These are phyloP conservation scores for Cadophora gregata DNA, from an alignment of 2,329 filamentous ascomycete genomes.

Conservation along the genomic window DNA sequence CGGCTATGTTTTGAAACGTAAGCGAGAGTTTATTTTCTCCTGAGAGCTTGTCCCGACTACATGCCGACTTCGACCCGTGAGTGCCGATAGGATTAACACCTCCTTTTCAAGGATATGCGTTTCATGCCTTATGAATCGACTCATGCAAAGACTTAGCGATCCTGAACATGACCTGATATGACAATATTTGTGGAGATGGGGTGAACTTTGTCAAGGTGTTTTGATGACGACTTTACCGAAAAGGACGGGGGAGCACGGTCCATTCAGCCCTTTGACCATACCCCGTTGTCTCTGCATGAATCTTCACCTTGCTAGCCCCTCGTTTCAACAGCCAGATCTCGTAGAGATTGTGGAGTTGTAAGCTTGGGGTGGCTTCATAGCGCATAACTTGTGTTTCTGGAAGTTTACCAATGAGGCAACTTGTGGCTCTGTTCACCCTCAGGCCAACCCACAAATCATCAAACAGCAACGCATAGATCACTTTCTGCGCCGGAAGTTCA, in stretches of 20 bases:
- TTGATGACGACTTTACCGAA: not conserved
- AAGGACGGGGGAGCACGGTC: not conserved
- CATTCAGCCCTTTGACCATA: not conserved
- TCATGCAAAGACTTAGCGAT: not conserved
- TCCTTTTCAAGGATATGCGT: not conserved
- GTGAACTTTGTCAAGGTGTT: not conserved
- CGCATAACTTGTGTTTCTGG: slow-evolving; percentile 1
- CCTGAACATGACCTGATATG: not conserved
- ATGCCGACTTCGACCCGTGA: not conserved
- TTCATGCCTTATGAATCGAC: not conserved
- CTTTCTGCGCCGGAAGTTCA: not conserved
- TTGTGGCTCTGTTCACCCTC: not conserved
- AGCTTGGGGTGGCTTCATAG: not conserved
- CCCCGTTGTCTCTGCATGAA: slow-evolving; percentile 2
- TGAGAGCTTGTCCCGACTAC: slow-evolving; percentile 4
- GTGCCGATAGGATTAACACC: not conserved
- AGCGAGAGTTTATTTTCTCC: slow-evolving; percentile 19
- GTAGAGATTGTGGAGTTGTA: not conserved
- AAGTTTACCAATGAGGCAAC: not conserved
- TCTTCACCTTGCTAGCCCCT: not conserved
- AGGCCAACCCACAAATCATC: not conserved
- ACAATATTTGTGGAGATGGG: not conserved
- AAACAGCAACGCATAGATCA: not conserved
- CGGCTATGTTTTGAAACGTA: slow-evolving; percentile 16
- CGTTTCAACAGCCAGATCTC: not conserved